phyloP scores from a whole-genome alignment of 805 yeast species.

The Kodamaea nitidulidarum region DNA sequence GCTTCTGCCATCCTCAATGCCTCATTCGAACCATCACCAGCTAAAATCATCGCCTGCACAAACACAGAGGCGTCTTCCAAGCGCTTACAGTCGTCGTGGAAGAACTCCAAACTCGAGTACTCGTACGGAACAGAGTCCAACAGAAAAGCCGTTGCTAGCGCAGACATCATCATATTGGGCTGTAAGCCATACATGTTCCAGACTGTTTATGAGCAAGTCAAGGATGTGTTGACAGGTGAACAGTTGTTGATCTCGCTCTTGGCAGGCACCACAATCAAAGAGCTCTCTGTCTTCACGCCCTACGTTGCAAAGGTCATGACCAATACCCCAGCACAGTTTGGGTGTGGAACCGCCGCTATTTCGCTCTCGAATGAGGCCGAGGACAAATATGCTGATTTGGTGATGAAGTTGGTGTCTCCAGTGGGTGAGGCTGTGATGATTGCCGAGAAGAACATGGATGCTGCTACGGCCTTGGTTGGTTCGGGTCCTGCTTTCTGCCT shows the following conservation, averaged over 20 bases:
- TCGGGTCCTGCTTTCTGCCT: constrained; percentile 95
- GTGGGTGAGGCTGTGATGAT: constrained; percentile 65
- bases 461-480: constrained; percentile 91
- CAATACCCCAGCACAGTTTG: constrained; percentile 91
- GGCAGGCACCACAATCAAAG: constrained; percentile 88
- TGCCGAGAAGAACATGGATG: constrained; percentile 93
- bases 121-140: constrained; percentile 44
- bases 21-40: constrained; percentile 54
- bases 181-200: constrained; percentile 84
- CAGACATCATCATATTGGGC: constrained; percentile 75
- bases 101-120: constrained; percentile 44
- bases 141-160: constrained; percentile 52
- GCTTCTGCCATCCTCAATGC: constrained; percentile 66
- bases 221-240: constrained; percentile 44
- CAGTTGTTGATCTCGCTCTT: constrained; percentile 71
- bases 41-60: constrained; percentile 75
- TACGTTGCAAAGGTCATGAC: constrained; percentile 92
- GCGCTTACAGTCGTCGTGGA: constrained; percentile 40
- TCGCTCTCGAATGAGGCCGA: constrained; percentile 58
- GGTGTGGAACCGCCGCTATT: constrained; percentile 93
- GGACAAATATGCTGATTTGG: constrained; percentile 40
- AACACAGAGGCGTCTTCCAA: constrained; percentile 44
- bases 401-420: constrained; percentile 52
- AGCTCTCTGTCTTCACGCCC: constrained; percentile 50
- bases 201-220: constrained; percentile 51